A percentile compares a stretch with the other conserved stretches of the same genome.
Evolutionary conservation across 371 early-diverging fungal genomes (phyloP).

Genomic region (Thermomucor indicae-seudaticae): DNA sequence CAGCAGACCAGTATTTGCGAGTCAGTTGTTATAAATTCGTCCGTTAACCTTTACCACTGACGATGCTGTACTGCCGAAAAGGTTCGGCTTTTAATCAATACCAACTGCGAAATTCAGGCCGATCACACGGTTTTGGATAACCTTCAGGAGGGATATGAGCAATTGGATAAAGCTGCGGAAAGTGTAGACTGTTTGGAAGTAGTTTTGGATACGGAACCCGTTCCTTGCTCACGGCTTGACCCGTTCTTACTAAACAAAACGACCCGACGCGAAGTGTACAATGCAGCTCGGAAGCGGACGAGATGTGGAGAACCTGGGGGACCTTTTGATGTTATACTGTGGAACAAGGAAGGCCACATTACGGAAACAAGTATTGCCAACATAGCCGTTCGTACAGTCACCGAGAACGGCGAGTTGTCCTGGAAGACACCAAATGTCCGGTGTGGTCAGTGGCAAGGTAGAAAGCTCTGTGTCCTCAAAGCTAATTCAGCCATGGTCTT

Average conservation of each 20-base stretch:
- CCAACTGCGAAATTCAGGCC: conserved; percentile 27
- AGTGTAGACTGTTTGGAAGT: conserved; percentile 10
- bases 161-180: conserved; percentile 12
- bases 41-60: too few species aligned
- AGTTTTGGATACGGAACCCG: conserved; percentile 37
- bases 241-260: conserved; percentile 55
- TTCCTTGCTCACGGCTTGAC: conserved; percentile 15
- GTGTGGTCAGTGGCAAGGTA: conserved; percentile 29
- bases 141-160: conserved; percentile 7
- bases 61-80: too few species aligned
- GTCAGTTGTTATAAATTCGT: too few species aligned
- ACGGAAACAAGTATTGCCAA: conserved; percentile 64
- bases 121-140: conserved; percentile 36
- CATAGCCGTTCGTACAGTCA: conserved; percentile 39
- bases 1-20: too few species aligned
- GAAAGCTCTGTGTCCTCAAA: background rate
- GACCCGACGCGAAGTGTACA: conserved; percentile 50
- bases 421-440: conserved; percentile 49
- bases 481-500: background rate
- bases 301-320: conserved; percentile 17
- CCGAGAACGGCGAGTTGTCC: conserved; percentile 8
- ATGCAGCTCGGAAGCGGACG: conserved; percentile 39
- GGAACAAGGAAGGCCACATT: conserved; percentile 41
- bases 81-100: conserved; percentile 46
- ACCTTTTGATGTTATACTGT: conserved; percentile 56